These are phyloP conservation scores for Elongisporangium anandrum DNA, from an alignment of 352 stramenopile species.

Conservation along the genomic window DNA sequence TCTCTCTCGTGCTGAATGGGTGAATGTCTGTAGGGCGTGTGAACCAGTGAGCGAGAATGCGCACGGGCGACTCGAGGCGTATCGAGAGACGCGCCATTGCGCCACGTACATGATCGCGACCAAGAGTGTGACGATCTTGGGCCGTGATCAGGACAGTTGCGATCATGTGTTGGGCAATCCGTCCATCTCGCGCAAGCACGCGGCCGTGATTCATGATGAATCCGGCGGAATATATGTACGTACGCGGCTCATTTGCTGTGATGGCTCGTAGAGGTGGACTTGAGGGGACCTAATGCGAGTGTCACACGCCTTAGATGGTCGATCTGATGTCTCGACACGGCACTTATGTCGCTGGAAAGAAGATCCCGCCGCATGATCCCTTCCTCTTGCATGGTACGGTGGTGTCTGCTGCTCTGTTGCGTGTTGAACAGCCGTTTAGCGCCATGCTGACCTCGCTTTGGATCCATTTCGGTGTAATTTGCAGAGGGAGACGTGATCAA, in stretches of 20 bases:
- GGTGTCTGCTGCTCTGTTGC: not conserved
- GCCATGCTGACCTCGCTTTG: slow-evolving; percentile 1
- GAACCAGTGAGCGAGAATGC: slow-evolving; percentile 56
- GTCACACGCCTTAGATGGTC: slow-evolving; percentile 48
- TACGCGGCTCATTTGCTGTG: not conserved
- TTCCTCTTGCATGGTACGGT: slow-evolving; percentile 65
- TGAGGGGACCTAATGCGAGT: not conserved
- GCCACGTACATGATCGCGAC: slow-evolving; percentile 84
- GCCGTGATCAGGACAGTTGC: slow-evolving; percentile 79
- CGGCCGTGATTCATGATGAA: slow-evolving; percentile 78
- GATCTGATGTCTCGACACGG: slow-evolving; percentile 88
- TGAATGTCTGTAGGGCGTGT: slow-evolving; percentile 40
- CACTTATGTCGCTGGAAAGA: slow-evolving; percentile 79
- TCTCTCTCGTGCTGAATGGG: not conserved
- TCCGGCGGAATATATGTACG: slow-evolving; percentile 81
- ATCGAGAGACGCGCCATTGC: slow-evolving; percentile 69
- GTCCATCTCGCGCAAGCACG: slow-evolving; percentile 84
- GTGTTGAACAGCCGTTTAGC: not conserved
- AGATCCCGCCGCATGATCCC: slow-evolving; percentile 82
- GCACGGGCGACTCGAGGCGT: slow-evolving; percentile 72
- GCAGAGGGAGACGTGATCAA: slow-evolving; percentile 81
- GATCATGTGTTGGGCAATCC: slow-evolving; percentile 87
- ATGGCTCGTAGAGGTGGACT: not conserved
- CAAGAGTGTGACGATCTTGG: slow-evolving; percentile 80
- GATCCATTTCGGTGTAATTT: not conserved